phyloP scores from a whole-genome alignment of 257 asterid genomes.

The Linderniella brevidens region DNA sequence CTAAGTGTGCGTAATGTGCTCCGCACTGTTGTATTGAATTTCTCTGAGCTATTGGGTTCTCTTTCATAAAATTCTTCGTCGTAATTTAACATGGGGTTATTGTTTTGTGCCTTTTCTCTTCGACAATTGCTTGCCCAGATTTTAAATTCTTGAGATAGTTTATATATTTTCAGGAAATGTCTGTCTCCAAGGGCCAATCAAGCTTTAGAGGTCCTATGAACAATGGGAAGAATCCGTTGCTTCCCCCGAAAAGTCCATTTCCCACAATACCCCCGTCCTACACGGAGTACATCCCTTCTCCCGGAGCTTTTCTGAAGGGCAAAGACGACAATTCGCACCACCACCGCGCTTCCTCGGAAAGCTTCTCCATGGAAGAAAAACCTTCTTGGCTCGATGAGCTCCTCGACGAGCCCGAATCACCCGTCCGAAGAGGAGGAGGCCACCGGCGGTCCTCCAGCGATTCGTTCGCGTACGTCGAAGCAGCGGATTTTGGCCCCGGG shows the following conservation, averaged over 20 bases:
- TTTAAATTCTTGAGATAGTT: no score
- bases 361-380: constrained; percentile 18
- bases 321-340: constrained; percentile 26
- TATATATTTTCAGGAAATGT: background rate
- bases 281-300: constrained; percentile 24
- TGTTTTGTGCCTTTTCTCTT: no score
- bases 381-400: constrained; percentile 50
- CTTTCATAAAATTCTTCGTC: no score
- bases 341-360: constrained; percentile 34
- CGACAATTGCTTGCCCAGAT: no score
- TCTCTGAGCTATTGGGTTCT: no score
- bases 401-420: constrained; percentile 40
- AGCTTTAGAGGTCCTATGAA: constrained; percentile 31
- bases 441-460: constrained; percentile 46
- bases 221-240: constrained; percentile 33
- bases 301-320: constrained; percentile 21
- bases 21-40: no score
- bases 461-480: constrained; percentile 26
- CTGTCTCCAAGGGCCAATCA: constrained; percentile 22
- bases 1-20: no score
- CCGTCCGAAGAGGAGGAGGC: constrained; percentile 22
- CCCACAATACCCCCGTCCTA: constrained; percentile 33
- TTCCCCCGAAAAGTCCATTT: constrained; percentile 72
- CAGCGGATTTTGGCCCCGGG: constrained; percentile 12
- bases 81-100: no score